Evolutionary conservation across 495 filamentous ascomycete genomes (phyloP).

Genomic region (Stereocaulon alpinum): DNA sequence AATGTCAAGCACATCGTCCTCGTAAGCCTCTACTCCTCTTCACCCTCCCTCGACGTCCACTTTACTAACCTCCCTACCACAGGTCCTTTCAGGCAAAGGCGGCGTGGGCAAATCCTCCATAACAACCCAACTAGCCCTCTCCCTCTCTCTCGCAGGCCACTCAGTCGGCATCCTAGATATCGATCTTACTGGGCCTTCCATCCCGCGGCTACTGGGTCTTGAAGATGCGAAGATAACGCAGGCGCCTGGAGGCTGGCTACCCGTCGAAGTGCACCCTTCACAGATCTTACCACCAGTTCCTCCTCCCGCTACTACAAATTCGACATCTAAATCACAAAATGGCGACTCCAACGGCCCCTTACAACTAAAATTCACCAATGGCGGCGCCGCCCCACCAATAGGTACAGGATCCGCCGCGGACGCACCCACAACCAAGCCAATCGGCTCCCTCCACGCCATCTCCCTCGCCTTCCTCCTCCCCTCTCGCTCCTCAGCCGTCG

Average conservation of each 20-base stretch:
- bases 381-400: conserved; percentile 9
- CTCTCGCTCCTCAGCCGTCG: conserved; percentile 75
- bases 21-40: conserved; percentile 34
- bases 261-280: conserved; percentile 62
- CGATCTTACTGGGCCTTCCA: conserved; percentile 91
- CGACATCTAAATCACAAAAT: conserved; percentile 21
- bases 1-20: conserved; percentile 45
- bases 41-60: conserved; percentile 32
- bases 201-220: conserved; percentile 84
- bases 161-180: conserved; percentile 92
- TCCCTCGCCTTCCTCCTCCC: conserved; percentile 85
- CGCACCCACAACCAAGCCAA: background rate
- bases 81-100: conserved; percentile 94
- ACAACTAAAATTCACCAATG: background rate
- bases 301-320: background rate
- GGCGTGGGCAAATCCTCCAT: conserved; percentile 96
- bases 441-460: conserved; percentile 75
- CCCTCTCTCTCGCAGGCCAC: conserved; percentile 71
- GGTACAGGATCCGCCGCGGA: background rate
- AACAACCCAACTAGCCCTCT: conserved; percentile 87
- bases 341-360: conserved; percentile 18
- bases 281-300: conserved; percentile 24
- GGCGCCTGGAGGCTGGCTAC: conserved; percentile 79
- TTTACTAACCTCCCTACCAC: conserved; percentile 7
- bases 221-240: conserved; percentile 85